A percentile compares a stretch with the other conserved stretches of the same genome.
Conservation (phyloP, 2,329 filamentous ascomycete species). For the Lecanoromycetidae sp. region DNA sequence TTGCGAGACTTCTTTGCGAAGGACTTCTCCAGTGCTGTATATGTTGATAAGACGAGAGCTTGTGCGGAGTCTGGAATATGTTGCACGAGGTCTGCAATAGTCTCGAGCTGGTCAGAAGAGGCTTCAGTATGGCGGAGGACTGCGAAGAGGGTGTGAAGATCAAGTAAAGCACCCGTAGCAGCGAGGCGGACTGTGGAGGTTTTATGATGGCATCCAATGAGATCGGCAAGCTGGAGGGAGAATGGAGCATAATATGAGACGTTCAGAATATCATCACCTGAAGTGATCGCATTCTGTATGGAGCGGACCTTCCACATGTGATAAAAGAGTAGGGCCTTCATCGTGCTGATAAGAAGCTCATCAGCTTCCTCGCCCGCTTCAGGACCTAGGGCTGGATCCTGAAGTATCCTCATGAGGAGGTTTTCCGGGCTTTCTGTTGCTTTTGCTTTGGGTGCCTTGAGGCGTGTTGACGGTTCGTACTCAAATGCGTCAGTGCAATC, state of each 20-base stretch:
- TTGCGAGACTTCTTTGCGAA: conserved; percentile 56
- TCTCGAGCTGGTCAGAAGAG: conserved; percentile 30
- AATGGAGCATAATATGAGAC: conserved; percentile 58
- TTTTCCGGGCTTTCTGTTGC: conserved; percentile 42
- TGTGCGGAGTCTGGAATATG: conserved; percentile 54
- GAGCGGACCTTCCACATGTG: conserved; percentile 83
- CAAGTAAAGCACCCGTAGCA: conserved; percentile 64
- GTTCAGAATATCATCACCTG: conserved; percentile 45
- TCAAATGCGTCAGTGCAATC: conserved; percentile 70
- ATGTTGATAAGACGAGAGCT: conserved; percentile 59
- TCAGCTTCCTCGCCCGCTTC: conserved; percentile 62
- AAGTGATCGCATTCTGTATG: conserved; percentile 42
- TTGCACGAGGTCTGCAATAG: conserved; percentile 52
- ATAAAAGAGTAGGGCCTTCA: conserved; percentile 70
- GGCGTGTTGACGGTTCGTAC: conserved; percentile 19
- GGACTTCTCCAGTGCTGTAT: conserved; percentile 61
- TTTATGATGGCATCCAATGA: conserved; percentile 51
- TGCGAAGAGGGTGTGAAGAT: conserved; percentile 69
- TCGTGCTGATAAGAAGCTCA: conserved; percentile 61
- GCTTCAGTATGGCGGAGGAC: conserved; percentile 46
- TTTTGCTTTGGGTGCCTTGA: conserved; percentile 25
- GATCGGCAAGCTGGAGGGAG: too few species aligned
- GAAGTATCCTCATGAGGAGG: conserved; percentile 44
- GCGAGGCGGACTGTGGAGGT: conserved; percentile 67
- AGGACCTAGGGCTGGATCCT: conserved; percentile 10